Base-by-base conservation (phyloP, 2,329 filamentous ascomycete species). In the Fusarium pseudoanthophilum region DNA sequence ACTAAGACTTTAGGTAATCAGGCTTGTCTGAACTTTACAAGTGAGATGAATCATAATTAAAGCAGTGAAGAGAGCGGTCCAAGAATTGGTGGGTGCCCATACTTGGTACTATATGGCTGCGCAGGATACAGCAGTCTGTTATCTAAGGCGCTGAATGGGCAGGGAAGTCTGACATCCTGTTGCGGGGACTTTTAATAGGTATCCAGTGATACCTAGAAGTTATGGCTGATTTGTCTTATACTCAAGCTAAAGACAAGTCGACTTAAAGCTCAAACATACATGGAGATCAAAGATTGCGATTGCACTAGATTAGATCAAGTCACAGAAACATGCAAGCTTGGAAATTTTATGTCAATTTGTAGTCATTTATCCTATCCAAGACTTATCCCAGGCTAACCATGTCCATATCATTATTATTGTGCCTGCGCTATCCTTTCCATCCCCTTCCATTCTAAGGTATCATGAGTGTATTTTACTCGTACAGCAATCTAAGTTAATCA, bases 341-440 rank as follows among this genome's bases (percentile, higher is more conserved):
- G 40, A 36, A 28, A 36, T 36, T 58, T 58, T 49, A 49, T 58
- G 34, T 67, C 43, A 51, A 60, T 39, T 60, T 66, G 28, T 34
- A 51, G 21, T 67, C 55, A 66, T 59, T 67, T 64, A 39, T 67
- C 61, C 43, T 66, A 66, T 66, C 64, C 55, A 67, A 60, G 61
- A 66, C 32, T 60, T 67, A 51, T 67, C 61, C 42, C 36, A 64
- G 46, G 51, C 51, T 37, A 66, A 24, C 37, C 45, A 49, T 18
- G 32, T 66, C 51, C 61, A 67, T 32, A 66, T 59, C 64, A 66
- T 60, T 60, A 66, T 67, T 66, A 67, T 24, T 66, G 26, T 65
- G 63, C 42, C 64, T 45, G 34, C 32, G 46, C 42, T 42, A 28
- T 40, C 34, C 60, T 59, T 37, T 3, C 61, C 21, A 24, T 21